Percentiles rank a stretch among this genome's conserved stretches.
These are phyloP conservation scores for Fusarium udum DNA, from an alignment of 2,329 filamentous ascomycete species.

Conservation along the genomic window DNA sequence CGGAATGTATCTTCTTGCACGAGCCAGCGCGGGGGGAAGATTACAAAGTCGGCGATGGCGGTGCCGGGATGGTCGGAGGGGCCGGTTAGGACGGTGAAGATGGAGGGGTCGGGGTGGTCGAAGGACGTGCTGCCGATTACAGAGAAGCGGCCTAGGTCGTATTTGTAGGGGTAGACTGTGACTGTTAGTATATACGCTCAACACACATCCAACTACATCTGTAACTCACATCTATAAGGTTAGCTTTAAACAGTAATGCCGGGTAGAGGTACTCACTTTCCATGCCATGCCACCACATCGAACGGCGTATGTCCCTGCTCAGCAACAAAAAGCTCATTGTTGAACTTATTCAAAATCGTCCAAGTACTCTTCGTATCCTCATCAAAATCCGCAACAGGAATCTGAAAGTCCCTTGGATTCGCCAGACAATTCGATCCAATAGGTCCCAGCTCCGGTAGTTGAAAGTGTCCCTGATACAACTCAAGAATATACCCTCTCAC, in stretches of 20 bases:
- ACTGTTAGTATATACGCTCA: background rate
- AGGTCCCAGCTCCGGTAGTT: constrained; percentile 75
- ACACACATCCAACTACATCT: accelerated
- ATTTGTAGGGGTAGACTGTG: constrained; percentile 72
- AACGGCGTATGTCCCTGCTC: constrained; percentile 77
- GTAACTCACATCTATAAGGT: constrained; percentile 26
- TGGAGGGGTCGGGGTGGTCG: constrained; percentile 80
- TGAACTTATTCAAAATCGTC: constrained; percentile 71
- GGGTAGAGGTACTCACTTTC: constrained; percentile 67
- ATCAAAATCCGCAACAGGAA: constrained; percentile 73
- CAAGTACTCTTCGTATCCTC: constrained; percentile 63
- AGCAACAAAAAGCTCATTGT: constrained; percentile 66
- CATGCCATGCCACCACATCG: constrained; percentile 84
- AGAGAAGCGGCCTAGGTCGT: constrained; percentile 81
- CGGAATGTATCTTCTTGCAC: constrained; percentile 76
- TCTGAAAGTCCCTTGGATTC: constrained; percentile 79
- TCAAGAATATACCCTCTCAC: constrained; percentile 79
- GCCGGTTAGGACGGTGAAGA: constrained; percentile 77
- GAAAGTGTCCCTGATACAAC: constrained; percentile 76
- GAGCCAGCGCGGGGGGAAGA: constrained; percentile 78
- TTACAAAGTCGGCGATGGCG: constrained; percentile 76
- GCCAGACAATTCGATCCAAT: constrained; percentile 78
- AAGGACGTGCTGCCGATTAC: constrained; percentile 73
- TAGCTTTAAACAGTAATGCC: background rate
- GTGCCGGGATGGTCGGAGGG: constrained; percentile 69